Percentiles rank a stretch among this genome's conserved stretches.
Conservation (phyloP, 139 green algal genomes). For the Zygnema cylindricum region DNA sequence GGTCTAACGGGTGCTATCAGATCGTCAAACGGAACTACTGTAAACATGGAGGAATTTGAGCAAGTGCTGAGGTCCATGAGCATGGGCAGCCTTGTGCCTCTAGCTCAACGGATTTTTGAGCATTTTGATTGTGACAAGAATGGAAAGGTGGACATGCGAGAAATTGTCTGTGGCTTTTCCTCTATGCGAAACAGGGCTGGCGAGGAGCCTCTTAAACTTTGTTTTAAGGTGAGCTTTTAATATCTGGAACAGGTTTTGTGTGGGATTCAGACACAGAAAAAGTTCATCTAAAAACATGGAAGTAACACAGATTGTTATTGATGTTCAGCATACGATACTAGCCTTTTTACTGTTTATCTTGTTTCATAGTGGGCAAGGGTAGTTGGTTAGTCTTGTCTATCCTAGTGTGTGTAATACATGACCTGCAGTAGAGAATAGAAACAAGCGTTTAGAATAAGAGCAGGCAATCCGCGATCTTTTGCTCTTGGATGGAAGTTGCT, state of each 20-base stretch:
- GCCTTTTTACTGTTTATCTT: conserved; percentile 17
- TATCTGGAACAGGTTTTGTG: conserved; percentile 3
- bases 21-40: conserved; percentile 43
- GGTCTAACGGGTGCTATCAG: conserved; percentile 22
- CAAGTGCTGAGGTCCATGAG: conserved; percentile 51
- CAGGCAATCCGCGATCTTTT: no score
- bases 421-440: no score
- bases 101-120: conserved; percentile 53
- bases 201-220: conserved; percentile 52
- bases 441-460: no score
- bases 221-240: conserved; percentile 57
- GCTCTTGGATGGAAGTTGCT: no score
- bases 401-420: no score
- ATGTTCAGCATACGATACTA: no score
- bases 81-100: conserved; percentile 46
- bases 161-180: conserved; percentile 59
- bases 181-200: conserved; percentile 49
- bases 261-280: no score
- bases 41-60: conserved; percentile 56
- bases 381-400: no score
- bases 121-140: conserved; percentile 61
- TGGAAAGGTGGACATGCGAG: conserved; percentile 60
- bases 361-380: not conserved
- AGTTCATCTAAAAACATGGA: no score
- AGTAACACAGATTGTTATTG: no score